phyloP scores from a whole-genome alignment of 371 early-diverging fungal species.

The Apophysomyces variabilis region DNA sequence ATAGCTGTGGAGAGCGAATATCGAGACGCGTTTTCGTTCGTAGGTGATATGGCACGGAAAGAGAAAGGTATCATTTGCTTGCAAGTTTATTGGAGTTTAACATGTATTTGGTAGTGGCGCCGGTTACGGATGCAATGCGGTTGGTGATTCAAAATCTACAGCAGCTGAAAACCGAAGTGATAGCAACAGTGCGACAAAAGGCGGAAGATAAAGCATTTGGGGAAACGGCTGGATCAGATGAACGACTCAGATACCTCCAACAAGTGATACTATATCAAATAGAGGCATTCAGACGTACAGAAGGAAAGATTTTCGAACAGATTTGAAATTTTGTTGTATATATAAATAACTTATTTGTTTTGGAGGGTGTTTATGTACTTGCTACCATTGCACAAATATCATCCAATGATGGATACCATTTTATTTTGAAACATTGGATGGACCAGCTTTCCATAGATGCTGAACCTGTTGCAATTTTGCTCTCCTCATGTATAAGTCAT shows the following conservation, averaged over 20 bases:
- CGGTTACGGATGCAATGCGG: conserved; percentile 2
- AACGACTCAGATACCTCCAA: neutral
- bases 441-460: no score
- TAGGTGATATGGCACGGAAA: neutral
- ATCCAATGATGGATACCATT: no score
- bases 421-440: no score
- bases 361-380: no score
- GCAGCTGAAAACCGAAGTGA: neutral
- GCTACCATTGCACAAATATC: no score
- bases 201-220: neutral
- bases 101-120: neutral
- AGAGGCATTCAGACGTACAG: conserved; percentile 3
- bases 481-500: no score
- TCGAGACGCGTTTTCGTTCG: neutral
- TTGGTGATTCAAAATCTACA: neutral
- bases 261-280: neutral
- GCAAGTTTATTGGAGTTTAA: neutral
- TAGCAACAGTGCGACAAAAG: neutral
- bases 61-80: neutral
- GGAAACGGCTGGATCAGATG: neutral
- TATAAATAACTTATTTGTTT: no score
- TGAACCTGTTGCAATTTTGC: no score
- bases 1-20: neutral
- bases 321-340: neutral
- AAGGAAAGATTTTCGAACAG: neutral